These are phyloP conservation scores for Cordyceps cicadae DNA, from an alignment of 2,329 filamentous ascomycete species.

Conservation along the genomic window DNA sequence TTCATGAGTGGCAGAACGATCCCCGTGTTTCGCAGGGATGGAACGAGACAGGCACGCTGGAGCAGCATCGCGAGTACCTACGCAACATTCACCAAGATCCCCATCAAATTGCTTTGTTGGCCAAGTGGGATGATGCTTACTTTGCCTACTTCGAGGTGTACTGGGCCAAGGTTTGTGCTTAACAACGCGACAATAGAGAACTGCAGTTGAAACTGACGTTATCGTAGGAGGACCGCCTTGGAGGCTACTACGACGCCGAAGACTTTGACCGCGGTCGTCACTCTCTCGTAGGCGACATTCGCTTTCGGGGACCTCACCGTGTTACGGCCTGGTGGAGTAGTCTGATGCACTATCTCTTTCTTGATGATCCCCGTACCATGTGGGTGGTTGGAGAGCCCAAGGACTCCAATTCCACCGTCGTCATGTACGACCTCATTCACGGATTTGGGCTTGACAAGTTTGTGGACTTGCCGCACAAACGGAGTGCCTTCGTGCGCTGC, in stretches of 20 bases:
- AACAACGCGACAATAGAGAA: neutral
- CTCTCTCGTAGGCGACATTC: slow-evolving; percentile 50
- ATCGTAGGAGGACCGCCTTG: slow-evolving; percentile 44
- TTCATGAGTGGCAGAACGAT: slow-evolving; percentile 78
- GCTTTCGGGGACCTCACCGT: slow-evolving; percentile 52
- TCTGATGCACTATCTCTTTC: slow-evolving; percentile 54
- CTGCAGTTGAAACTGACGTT: neutral
- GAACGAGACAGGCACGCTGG: slow-evolving; percentile 70
- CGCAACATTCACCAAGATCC: slow-evolving; percentile 60
- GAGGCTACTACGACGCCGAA: slow-evolving; percentile 45
- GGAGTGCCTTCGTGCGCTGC: slow-evolving; percentile 58
- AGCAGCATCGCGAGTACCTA: slow-evolving; percentile 66
- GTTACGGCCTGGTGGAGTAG: slow-evolving; percentile 55
- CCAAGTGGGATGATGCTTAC: slow-evolving; percentile 58
- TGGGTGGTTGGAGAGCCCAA: slow-evolving; percentile 62
- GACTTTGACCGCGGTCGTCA: slow-evolving; percentile 53
- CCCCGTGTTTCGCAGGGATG: slow-evolving; percentile 71
- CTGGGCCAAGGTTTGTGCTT: slow-evolving; percentile 51
- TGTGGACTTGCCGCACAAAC: slow-evolving; percentile 64
- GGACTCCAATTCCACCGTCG: slow-evolving; percentile 58
- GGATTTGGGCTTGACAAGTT: slow-evolving; percentile 66
- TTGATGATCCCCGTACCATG: slow-evolving; percentile 51
- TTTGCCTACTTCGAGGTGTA: slow-evolving; percentile 79
- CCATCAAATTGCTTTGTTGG: slow-evolving; percentile 62
- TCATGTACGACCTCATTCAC: slow-evolving; percentile 67